Percentiles rank a stretch among this genome's conserved stretches.
Evolutionary conservation across 495 filamentous ascomycete species (phyloP).

Genomic region (Xylaria grammica): DNA sequence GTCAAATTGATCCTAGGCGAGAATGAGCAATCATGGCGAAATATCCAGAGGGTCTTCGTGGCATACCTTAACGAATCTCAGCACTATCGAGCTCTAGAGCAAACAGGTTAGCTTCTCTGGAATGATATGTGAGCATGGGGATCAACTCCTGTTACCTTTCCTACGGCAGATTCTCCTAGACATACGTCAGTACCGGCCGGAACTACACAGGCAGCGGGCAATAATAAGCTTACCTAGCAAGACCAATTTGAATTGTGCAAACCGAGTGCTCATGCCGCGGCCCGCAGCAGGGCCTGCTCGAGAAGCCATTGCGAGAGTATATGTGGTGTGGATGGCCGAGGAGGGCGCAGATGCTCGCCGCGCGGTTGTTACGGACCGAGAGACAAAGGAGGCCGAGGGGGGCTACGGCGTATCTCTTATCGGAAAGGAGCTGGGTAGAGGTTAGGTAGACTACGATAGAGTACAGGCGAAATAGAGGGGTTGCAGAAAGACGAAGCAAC

Average conservation of each 20-base stretch:
- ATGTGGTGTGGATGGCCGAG: slow-evolving; percentile 23
- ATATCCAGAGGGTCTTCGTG: neutral
- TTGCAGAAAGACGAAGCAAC: neutral
- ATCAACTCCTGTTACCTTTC: slow-evolving; percentile 69
- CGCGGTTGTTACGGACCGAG: slow-evolving; percentile 21
- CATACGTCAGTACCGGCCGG: slow-evolving; percentile 45
- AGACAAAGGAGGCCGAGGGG: slow-evolving; percentile 23
- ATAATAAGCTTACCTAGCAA: slow-evolving; percentile 72
- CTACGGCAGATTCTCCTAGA: slow-evolving; percentile 94
- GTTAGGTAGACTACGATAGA: neutral
- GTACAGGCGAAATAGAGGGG: neutral
- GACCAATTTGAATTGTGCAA: slow-evolving; percentile 99
- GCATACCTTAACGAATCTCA: slow-evolving; percentile 95
- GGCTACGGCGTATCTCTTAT: slow-evolving; percentile 31
- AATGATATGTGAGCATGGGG: slow-evolving; percentile 1
- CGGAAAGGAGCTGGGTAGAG: slow-evolving; percentile 25
- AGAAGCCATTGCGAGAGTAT: slow-evolving; percentile 69
- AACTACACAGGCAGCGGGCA: neutral
- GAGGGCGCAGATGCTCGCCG: slow-evolving; percentile 15
- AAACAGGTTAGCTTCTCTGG: slow-evolving; percentile 43
- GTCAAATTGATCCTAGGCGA: slow-evolving; percentile 93
- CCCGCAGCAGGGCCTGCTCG: slow-evolving; percentile 73
- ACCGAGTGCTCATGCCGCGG: slow-evolving; percentile 72
- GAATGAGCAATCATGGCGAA: slow-evolving; percentile 5
- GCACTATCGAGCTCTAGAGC: slow-evolving; percentile 86